Base-by-base conservation (phyloP, 176 grass and related monocot genomes). In the Zoysia pacifica region DNA sequence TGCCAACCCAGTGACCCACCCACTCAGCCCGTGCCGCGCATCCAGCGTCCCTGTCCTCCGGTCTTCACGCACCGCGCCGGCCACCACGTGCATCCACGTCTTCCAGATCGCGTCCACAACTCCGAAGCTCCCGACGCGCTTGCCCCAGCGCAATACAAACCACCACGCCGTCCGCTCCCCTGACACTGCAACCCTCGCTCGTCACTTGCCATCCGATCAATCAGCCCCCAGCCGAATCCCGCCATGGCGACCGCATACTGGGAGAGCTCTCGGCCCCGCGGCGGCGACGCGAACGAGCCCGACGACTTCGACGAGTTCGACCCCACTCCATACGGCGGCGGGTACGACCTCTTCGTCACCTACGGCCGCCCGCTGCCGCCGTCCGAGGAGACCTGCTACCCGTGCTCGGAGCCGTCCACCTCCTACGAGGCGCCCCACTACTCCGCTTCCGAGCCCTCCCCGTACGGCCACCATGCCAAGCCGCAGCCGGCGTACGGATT, bases 301-400 rank as follows among this genome's bases (percentile, higher is more conserved):
- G 90, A 98, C n/a, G n/a, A n/a, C n/a, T n/a, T n/a, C n/a, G n/a
- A n/a, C 54, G 87, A 94, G 63, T 97, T 84, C 85, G 92, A 98
- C 72, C 81, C 91, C 66, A 94, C 92, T 19, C 95, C 95, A 18
- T 98, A 98, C 81, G 94, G 94, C 77, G 94, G 94, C 8, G 91
- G 94, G 7, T 97, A 97, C 85, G 90, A 98, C 71, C 65, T 94
- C 54, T 50, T 59, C 48, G 70, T 87, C 81, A 87, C 89, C 78
- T 98, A 73, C 81, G 95, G 95, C 81, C 90, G 86, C 41, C 83
- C 95, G 74, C 81, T 98, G 44, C 88, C 81, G 47, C 90, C 91
- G 58, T 94, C 87, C 67, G 95, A 97, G 43, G 95, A 97, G 51
- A 97, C 73, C 67, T 97, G 95, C 86, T 55, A 97, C 74, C 73